Base-by-base conservation (phyloP, 2,329 filamentous ascomycete genomes). In the Huntiella abstrusa region DNA sequence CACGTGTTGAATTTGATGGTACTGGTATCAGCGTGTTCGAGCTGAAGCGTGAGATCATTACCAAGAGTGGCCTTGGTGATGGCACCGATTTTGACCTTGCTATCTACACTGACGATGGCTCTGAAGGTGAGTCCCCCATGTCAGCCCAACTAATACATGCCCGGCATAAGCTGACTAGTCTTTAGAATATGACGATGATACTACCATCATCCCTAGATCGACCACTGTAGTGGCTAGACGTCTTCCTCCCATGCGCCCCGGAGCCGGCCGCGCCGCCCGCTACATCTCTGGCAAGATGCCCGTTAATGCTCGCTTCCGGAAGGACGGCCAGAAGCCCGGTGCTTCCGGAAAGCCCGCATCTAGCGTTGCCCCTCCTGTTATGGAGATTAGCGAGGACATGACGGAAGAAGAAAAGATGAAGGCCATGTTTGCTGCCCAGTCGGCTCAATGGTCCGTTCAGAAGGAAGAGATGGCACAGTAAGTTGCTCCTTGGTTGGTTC, bases 11-110 rank as follows among this genome's bases (percentile, higher is more conserved):
- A 59, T 96, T 98, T 63, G 88, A 98, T 64, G 91, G 91, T 59
- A 95, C 88, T 56, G 85, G 85, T 63, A 93, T 96, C 59, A 94
- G 88, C 51, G 91, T 96, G 53, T 98, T 96, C 65, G 92, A 98
- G 61, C 72, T 98, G 59, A 98, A 98, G 68, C 83, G 88, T 68
- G 91, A 96, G 66, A 98, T 98, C 58, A 98, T 98, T 67, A 78
- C 75, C 62, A 83, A 88, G 62, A 92, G 85, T 63, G 85, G 84
- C 51, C 73, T 98, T 54, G 91, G 91, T 55, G 88, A 96, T 64
- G 91, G 91, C 52, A 85, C 83, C 54, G 91, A 98, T 61, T 95
- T 96, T 61, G 88, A 98, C 63, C 75, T 98, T 46, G 80, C 84
- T 53, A 92, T 98, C 54, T 94, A 86, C 64, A 83, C 85, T 52